Evolutionary conservation across 305 asterid genomes (phyloP), one percentile per base, ranked within the genome.

Genomic region (Lippia alba): DNA sequence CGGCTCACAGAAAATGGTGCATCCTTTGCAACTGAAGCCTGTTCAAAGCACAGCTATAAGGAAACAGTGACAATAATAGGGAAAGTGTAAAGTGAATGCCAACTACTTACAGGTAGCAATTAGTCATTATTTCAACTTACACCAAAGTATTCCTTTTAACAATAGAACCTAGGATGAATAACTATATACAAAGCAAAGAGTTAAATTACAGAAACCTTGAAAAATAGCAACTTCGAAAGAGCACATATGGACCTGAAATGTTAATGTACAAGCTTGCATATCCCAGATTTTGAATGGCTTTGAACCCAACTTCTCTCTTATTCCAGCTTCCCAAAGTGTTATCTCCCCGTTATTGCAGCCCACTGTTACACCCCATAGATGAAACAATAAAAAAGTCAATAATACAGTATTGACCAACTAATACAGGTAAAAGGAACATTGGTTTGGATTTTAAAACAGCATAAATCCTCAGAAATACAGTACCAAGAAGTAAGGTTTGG

Each of bases 211-310:
- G 36, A 19, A 69, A 24, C 58, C 65, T 54, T 12, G 15, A 40
- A 14, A 71, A 36, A 69, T 15, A 59, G 58, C 19, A 53, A 41
- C 54, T 39, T 48, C 16, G 51, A 64, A 60, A 74, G 51, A 61
- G 30, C 40, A 39, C 49, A 73, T 45, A 64, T 54, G 41, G 56
- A 91, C 97, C 96, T 91, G 93, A 81, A 89, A 89, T 11, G 91
- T 62, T 64, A 83, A 61, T 46, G 91, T 66, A 80, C 92, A 84
- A 73, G 90, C 63, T 72, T 80, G 88, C 41, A 87, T 82, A 14
- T 91, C 97, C 96, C 96, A 87, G 56, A 87, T 79, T 81, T 89
- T 91, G 72, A 91, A 91, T 33, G 90, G 90, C 84, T 84, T 87
- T 55, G 95, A 75, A 62, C 82, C 81, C 79, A 91, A 67, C 82